These are phyloP conservation scores for Delitschia confertaspora DNA, from an alignment of 495 filamentous ascomycete genomes.

Conservation along the genomic window DNA sequence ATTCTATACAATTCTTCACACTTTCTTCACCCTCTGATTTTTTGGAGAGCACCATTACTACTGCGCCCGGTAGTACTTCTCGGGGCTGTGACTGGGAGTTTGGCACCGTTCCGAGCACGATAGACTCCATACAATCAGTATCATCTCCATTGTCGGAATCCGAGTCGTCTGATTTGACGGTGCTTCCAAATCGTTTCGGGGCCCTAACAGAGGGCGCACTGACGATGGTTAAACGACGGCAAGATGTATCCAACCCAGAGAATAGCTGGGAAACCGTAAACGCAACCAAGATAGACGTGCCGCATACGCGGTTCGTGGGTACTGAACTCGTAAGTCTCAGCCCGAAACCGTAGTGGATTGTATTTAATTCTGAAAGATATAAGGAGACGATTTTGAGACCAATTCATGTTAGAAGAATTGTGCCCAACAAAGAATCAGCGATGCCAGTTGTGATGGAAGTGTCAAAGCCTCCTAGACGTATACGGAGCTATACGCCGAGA, in stretches of 20 bases:
- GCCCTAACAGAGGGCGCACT: conserved; percentile 21
- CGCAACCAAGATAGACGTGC: conserved; percentile 20
- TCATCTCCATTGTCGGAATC: conserved; percentile 5
- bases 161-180: not conserved
- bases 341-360: too few relatives aligned
- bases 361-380: too few relatives aligned
- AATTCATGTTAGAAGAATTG: too few relatives aligned
- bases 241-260: not conserved
- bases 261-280: not conserved
- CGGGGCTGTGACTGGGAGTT: too few relatives aligned
- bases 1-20: conserved; percentile 28
- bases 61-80: too few relatives aligned
- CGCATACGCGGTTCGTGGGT: conserved; percentile 16
- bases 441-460: too few relatives aligned
- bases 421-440: too few relatives aligned
- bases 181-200: conserved; percentile 18
- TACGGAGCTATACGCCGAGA: too few relatives aligned
- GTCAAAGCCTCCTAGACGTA: too few relatives aligned
- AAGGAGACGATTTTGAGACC: too few relatives aligned
- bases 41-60: conserved; percentile 16
- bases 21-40: not conserved
- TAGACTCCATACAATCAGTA: conserved; percentile 3
- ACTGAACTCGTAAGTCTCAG: not conserved
- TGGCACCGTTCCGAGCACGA: conserved; percentile 19
- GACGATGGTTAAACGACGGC: conserved; percentile 1